Conservation (phyloP, 306 rosid species). For the Prunus mongolica region DNA sequence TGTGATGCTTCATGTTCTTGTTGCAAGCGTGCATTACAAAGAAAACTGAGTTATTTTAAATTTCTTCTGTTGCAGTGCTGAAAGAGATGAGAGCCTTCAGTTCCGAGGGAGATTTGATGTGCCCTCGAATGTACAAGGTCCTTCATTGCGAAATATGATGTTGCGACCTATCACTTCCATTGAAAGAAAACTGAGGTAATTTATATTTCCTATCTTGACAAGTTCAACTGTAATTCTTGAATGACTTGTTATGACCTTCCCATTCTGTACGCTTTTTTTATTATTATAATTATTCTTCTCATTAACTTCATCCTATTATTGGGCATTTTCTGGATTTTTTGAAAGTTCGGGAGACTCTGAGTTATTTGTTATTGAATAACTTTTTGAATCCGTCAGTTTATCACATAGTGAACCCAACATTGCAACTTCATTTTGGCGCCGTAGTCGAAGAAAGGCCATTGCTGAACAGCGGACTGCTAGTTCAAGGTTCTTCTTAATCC, state of each 20-base stretch:
- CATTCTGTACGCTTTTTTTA: not conserved
- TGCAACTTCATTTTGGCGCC: constrained; percentile 93
- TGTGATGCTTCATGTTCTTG: not conserved
- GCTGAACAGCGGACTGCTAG: constrained; percentile 99
- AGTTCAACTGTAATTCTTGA: constrained; percentile 15
- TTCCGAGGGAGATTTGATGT: constrained; percentile 61
- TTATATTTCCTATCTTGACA: constrained; percentile 5
- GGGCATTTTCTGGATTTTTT: constrained; percentile 20
- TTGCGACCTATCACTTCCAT: constrained; percentile 54
- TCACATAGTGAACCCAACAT: constrained; percentile 99
- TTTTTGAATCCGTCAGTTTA: constrained; percentile 68
- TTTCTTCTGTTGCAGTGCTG: constrained; percentile 47
- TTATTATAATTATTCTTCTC: not conserved
- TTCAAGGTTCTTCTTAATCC: constrained; percentile 73
- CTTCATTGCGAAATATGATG: constrained; percentile 76
- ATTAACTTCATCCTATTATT: constrained; percentile 13
- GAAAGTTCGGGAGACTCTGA: constrained; percentile 27
- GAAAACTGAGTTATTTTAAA: constrained; percentile 24
- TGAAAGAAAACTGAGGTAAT: constrained; percentile 76
- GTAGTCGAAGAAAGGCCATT: constrained; percentile 93
- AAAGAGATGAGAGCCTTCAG: constrained; percentile 78
- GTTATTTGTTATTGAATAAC: constrained; percentile 41
- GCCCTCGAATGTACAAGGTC: constrained; percentile 58
- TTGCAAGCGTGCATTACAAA: not conserved
- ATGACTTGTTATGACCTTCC: constrained; percentile 8